Percentiles rank a stretch among this genome's conserved stretches.
phyloP scores from a whole-genome alignment of 257 asterid species.

The Mitragyna speciosa region DNA sequence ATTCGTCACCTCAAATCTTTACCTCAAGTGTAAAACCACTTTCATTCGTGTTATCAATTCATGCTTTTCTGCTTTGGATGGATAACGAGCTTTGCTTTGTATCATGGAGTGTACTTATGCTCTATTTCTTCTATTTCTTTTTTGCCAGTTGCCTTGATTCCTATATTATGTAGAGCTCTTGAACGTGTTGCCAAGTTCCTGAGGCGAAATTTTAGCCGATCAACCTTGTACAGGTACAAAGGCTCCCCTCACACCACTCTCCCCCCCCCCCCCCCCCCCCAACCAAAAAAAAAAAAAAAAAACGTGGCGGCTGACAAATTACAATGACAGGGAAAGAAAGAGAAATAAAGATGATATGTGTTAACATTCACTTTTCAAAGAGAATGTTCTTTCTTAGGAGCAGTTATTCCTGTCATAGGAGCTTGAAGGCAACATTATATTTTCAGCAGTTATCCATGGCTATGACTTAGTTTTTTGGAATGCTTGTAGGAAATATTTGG shows the following conservation, averaged over 20 bases:
- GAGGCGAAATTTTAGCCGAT: constrained; percentile 76
- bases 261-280: too few species aligned
- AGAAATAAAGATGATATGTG: not conserved
- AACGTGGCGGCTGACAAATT: not conserved
- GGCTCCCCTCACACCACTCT: not conserved
- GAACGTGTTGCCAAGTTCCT: constrained; percentile 85
- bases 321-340: too few species aligned
- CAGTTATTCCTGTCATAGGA: not conserved
- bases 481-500: constrained; percentile 85
- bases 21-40: constrained; percentile 72
- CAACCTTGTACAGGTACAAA: constrained; percentile 76
- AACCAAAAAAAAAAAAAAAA: not conserved
- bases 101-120: not conserved
- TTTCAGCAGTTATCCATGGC: not conserved
- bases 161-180: constrained; percentile 72
- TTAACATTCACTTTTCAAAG: not conserved
- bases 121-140: constrained; percentile 16
- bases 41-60: constrained; percentile 4
- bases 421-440: not conserved
- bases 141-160: constrained; percentile 77
- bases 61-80: not conserved
- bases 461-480: constrained; percentile 21
- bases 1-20: constrained; percentile 70
- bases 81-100: not conserved
- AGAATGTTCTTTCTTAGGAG: not conserved